Conservation (phyloP, 768 basidiomycete genomes). For the Russula sp. region DNA sequence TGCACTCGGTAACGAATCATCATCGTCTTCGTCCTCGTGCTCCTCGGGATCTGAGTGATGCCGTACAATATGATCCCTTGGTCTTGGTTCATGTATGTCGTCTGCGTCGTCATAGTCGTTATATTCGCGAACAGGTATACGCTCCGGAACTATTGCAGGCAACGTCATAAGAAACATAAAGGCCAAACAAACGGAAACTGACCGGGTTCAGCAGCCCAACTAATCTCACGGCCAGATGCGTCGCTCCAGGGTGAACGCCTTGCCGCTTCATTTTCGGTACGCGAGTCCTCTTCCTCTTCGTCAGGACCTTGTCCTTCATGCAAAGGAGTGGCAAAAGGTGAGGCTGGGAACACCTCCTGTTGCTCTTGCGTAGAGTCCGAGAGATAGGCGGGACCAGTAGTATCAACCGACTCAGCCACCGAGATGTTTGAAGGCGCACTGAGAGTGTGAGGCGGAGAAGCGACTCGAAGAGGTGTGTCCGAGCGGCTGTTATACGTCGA, state of each 20-base stretch:
- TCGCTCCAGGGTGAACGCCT: slow-evolving; percentile 24
- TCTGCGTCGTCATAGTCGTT: slow-evolving; percentile 48
- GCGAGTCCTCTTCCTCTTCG: slow-evolving; percentile 64
- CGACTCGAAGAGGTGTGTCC: slow-evolving; percentile 32
- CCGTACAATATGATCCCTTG: slow-evolving; percentile 26
- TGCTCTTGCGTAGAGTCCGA: slow-evolving; percentile 42
- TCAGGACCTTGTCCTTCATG: slow-evolving; percentile 45
- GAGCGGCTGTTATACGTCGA: slow-evolving; percentile 37
- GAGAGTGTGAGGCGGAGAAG: slow-evolving; percentile 40
- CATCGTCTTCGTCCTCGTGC: slow-evolving; percentile 44
- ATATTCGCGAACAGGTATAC: slow-evolving; percentile 54
- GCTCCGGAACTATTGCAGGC: slow-evolving; percentile 44
- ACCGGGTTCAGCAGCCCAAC: slow-evolving; percentile 76
- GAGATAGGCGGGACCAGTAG: slow-evolving; percentile 45
- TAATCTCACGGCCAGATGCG: slow-evolving; percentile 44
- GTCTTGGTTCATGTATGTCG: slow-evolving; percentile 33
- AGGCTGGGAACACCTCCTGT: slow-evolving; percentile 55
- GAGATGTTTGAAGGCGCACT: slow-evolving; percentile 45
- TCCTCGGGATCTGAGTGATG: slow-evolving; percentile 31
- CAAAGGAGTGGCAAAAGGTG: slow-evolving; percentile 65
- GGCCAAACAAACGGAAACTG: slow-evolving; percentile 24
- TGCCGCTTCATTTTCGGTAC: slow-evolving; percentile 30
- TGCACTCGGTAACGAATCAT: slow-evolving; percentile 40
- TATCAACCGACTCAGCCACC: slow-evolving; percentile 35
- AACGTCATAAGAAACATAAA: neutral